A percentile compares a stretch with the other conserved stretches of the same genome.
Evolutionary conservation across 164 flowering plant genomes (phyloP).

Genomic region (Magnolia changhungtana): DNA sequence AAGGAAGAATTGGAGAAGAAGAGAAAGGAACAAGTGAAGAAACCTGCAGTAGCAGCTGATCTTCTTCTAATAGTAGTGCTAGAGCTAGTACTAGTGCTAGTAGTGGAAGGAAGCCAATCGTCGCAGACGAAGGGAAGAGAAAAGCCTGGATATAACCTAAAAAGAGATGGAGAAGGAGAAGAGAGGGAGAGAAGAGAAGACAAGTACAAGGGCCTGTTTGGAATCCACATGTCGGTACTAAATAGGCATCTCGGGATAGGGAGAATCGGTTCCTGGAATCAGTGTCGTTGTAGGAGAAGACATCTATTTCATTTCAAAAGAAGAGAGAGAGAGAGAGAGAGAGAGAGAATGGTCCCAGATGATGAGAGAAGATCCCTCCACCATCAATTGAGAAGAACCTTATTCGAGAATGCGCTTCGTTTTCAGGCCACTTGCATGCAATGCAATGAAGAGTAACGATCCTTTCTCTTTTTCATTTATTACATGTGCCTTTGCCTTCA

Average conservation of each 20-base stretch:
- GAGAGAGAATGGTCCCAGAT: not conserved
- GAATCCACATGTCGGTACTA: not conserved
- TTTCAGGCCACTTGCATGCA: constrained; percentile 4
- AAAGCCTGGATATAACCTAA: not conserved
- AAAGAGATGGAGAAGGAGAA: not conserved
- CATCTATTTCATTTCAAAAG: not conserved
- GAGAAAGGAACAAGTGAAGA: not conserved
- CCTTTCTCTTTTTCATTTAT: too few relatives aligned
- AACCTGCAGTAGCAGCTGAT: not conserved
- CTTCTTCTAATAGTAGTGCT: not conserved
- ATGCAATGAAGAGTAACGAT: not conserved
- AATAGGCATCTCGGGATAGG: constrained; percentile 1
- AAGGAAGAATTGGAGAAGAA: not conserved
- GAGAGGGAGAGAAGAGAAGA: not conserved
- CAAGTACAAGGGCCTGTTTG: not conserved
- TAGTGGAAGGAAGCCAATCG: not conserved
- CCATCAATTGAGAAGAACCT: not conserved
- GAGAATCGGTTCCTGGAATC: constrained; percentile 1
- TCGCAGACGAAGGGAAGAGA: not conserved
- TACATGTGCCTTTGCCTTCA: too few relatives aligned
- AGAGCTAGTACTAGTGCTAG: not conserved
- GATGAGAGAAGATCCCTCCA: not conserved
- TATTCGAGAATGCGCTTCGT: not conserved
- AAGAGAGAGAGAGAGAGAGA: not conserved
- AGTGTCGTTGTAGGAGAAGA: not conserved